Evolutionary conservation across 371 early-diverging fungal genomes (phyloP), one percentile per base, ranked within the genome.

Genomic region (Coemansia sp.): DNA sequence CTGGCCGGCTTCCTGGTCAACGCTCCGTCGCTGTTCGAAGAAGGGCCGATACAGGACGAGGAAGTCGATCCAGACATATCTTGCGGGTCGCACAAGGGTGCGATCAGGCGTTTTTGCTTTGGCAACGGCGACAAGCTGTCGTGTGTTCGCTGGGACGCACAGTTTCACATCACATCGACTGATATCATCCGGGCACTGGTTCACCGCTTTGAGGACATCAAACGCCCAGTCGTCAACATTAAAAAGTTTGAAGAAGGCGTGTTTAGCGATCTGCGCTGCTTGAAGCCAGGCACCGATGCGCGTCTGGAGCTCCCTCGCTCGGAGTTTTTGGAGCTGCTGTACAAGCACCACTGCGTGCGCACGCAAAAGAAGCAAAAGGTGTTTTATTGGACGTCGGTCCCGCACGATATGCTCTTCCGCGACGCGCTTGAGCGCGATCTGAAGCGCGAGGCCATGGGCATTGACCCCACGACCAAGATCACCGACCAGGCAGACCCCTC

Each of bases 311-410:
- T 94, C 67, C 97, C 99, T 16, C 88, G 99, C 57, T 94, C 94
- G 11, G 95, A 94, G 67, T 94, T 99, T 74, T 84, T 99, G 50
- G 98, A 98, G 79, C 93, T 97, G 84, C 86, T 99, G 59, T 96
- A 97, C 88, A 95, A 95, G 82, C 91, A 97, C 83, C 93, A 96
- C 69, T 99, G 99, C 82, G 96, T 99, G 65, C 89, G 99, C 33
- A 99, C 99, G 7, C 99, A 99, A 83, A 99, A 99, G 87, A 99
- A 99, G 83, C 97, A 96, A 81, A 99, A 99, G 72, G 99, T 99
- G 16, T 99, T 99, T 81, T 97, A 89, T 80, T 99, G 99, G 99
- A 93, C 92, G 81, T 92, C 94, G 40, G 99, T 99, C 5, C 96
- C 95, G 18, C 98, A 98, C 82, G 99, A 99, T 82, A 84, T 93